These are phyloP conservation scores for Berberis thunbergii DNA, from an alignment of 164 flowering plant species.

Conservation along the genomic window DNA sequence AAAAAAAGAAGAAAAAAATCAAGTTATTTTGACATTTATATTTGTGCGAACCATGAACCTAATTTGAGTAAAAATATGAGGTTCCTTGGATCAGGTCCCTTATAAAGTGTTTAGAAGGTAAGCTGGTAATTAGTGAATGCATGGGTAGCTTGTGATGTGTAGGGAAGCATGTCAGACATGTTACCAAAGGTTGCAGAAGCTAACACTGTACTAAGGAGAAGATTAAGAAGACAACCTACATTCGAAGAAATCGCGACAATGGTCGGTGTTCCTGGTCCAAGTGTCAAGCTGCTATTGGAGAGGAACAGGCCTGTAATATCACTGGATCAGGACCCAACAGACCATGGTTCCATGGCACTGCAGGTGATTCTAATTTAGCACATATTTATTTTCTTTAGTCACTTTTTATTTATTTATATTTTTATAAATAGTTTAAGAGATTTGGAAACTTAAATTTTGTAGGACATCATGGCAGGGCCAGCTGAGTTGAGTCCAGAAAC, in stretches of 20 bases:
- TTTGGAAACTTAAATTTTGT: constrained; percentile 9
- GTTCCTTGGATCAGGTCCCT: neutral
- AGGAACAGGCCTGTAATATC: constrained; percentile 43
- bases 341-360: constrained; percentile 31
- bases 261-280: constrained; percentile 18
- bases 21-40: too few species aligned
- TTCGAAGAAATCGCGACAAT: constrained; percentile 38
- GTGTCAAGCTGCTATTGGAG: constrained; percentile 27
- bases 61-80: neutral
- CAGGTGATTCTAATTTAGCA: constrained; percentile 25
- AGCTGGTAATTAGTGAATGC: constrained; percentile 16
- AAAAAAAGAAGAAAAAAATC: too few species aligned
- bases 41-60: too few species aligned
- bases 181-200: constrained; percentile 48
- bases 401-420: neutral
- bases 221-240: constrained; percentile 31
- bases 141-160: constrained; percentile 49
- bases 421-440: neutral
- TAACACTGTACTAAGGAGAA: constrained; percentile 23
- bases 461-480: constrained; percentile 50
- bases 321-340: constrained; percentile 28
- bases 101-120: neutral
- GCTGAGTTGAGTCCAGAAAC: constrained; percentile 41
- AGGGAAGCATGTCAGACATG: constrained; percentile 41
- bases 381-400: neutral